Conservation (phyloP, 371 early-diverging fungal species). For the Mucor circinelloides region DNA sequence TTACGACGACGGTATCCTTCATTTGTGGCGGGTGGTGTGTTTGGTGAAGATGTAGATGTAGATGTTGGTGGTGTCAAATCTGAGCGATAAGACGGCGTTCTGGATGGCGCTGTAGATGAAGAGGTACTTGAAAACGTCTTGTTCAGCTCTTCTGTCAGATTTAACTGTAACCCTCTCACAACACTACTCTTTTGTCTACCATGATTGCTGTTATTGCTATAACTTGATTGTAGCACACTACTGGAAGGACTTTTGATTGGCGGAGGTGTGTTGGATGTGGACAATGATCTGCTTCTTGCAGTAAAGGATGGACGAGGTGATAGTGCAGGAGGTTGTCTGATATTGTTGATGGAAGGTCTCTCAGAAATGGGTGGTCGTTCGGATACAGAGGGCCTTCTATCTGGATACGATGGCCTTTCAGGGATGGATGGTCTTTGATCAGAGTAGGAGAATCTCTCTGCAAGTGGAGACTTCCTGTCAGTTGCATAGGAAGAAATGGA, state of each 20-base stretch:
- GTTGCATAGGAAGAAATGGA: background rate
- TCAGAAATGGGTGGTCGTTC: background rate
- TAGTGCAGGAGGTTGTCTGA: background rate
- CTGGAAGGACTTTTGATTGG: background rate
- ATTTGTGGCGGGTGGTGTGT: background rate
- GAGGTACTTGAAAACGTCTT: background rate
- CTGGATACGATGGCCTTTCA: background rate
- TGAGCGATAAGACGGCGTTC: background rate
- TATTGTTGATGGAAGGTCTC: background rate
- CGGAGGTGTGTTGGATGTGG: background rate
- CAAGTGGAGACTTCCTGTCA: background rate
- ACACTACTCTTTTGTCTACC: background rate
- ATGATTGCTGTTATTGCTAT: background rate
- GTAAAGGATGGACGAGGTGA: background rate
- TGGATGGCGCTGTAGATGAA: background rate
- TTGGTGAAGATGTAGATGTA: background rate
- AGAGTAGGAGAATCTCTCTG: background rate
- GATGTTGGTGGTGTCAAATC: background rate
- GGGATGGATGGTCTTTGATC: background rate
- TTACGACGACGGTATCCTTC: background rate
- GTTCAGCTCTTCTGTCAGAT: background rate
- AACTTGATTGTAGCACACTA: background rate
- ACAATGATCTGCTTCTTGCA: background rate
- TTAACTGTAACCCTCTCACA: background rate
- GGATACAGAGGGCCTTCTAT: background rate